phyloP scores from a whole-genome alignment of 2,329 filamentous ascomycete species.

The Helicocarpus griseus region DNA sequence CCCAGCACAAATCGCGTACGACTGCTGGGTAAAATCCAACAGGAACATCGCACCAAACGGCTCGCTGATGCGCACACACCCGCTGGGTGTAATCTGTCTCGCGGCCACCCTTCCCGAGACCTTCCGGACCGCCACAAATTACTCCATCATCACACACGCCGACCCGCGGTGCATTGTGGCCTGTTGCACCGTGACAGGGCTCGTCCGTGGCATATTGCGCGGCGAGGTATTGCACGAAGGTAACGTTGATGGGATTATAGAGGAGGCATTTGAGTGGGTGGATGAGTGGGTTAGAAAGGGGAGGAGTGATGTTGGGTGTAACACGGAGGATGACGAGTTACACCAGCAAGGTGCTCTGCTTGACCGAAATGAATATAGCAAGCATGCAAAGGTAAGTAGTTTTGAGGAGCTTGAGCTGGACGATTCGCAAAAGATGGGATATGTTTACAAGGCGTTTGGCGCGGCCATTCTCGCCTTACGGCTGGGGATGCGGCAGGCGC shows the following conservation, averaged over 20 bases:
- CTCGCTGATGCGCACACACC: constrained; percentile 45
- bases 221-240: constrained; percentile 34
- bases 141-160: constrained; percentile 40
- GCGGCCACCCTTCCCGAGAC: constrained; percentile 32
- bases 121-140: constrained; percentile 34
- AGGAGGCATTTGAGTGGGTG: constrained; percentile 34
- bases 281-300: constrained; percentile 19
- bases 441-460: constrained; percentile 46
- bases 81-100: constrained; percentile 41
- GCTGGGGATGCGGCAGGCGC: constrained; percentile 31
- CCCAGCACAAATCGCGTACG: constrained; percentile 32
- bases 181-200: constrained; percentile 39
- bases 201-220: constrained; percentile 39
- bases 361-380: constrained; percentile 33
- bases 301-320: constrained; percentile 13
- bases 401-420: constrained; percentile 38
- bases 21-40: constrained; percentile 33
- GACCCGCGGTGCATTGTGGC: constrained; percentile 44
- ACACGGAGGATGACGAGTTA: constrained; percentile 5
- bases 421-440: constrained; percentile 39
- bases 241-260: constrained; percentile 35
- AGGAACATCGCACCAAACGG: constrained; percentile 42
- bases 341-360: constrained; percentile 19
- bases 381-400: constrained; percentile 29
- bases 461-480: constrained; percentile 38